A percentile compares a stretch with the other conserved stretches of the same genome.
phyloP scores from a whole-genome alignment of 257 asterid species.

The Solanum piurae region DNA sequence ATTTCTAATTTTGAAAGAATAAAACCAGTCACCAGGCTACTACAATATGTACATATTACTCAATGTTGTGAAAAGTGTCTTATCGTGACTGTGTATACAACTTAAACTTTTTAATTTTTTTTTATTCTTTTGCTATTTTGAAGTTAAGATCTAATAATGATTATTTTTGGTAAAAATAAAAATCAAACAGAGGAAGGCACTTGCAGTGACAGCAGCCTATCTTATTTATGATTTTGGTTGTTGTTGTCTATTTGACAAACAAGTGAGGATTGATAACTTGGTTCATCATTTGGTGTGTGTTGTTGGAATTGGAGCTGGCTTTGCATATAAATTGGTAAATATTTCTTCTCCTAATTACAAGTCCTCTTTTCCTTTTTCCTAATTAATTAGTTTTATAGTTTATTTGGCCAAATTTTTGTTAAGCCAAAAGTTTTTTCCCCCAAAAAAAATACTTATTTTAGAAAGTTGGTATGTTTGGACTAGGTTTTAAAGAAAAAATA shows the following conservation, averaged over 20 bases:
- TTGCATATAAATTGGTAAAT: conserved; percentile 57
- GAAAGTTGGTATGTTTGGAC: background rate
- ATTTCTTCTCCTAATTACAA: background rate
- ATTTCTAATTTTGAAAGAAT: too few species aligned
- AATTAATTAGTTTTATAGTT: background rate
- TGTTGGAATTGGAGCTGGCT: conserved; percentile 65
- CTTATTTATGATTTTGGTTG: conserved; percentile 68
- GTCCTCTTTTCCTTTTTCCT: background rate
- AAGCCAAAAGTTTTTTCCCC: background rate
- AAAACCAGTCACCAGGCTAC: background rate
- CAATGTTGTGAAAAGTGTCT: background rate
- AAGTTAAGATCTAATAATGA: background rate
- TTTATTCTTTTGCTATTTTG: background rate
- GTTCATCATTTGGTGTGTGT: conserved; percentile 75
- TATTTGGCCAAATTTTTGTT: background rate
- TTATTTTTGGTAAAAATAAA: background rate
- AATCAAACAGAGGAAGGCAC: conserved; percentile 44
- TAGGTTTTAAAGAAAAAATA: background rate
- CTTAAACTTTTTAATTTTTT: background rate
- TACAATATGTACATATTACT: background rate
- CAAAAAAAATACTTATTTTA: too few species aligned
- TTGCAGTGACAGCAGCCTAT: conserved; percentile 47
- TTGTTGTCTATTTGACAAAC: conserved; percentile 49
- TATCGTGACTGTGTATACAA: background rate
- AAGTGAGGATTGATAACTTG: conserved; percentile 44